Conservation (phyloP, 257 asterid genomes). For the Nemophila menziesii region DNA sequence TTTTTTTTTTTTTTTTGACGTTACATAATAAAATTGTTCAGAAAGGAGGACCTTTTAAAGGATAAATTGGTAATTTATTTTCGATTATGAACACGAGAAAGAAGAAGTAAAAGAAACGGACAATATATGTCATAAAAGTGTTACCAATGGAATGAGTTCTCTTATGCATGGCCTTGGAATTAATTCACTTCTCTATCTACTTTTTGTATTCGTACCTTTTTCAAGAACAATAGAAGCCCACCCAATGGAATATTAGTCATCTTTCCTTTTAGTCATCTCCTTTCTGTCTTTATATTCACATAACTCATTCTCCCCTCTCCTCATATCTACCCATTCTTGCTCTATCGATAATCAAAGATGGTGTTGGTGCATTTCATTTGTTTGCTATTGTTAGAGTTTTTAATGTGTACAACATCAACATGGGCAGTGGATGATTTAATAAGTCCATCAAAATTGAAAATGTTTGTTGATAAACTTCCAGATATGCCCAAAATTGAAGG, state of each 20-base stretch:
- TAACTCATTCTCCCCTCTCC: neutral
- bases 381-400: conserved; percentile 7
- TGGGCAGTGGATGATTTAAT: conserved; percentile 27
- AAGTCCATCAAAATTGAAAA: conserved; percentile 34
- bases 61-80: too few relatives aligned
- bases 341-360: conserved; percentile 3
- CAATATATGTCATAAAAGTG: conserved; percentile 3
- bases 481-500: conserved; percentile 69
- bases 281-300: neutral
- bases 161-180: conserved; percentile 9
- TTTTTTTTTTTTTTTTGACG: too few relatives aligned
- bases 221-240: conserved; percentile 19
- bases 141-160: neutral
- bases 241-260: conserved; percentile 1
- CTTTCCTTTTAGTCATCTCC: conserved; percentile 16
- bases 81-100: neutral
- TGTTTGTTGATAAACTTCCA: conserved; percentile 61
- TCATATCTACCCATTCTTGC: neutral
- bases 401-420: conserved; percentile 18
- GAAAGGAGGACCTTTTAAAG: too few relatives aligned
- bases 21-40: too few relatives aligned
- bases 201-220: neutral
- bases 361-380: conserved; percentile 6
- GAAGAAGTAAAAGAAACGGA: neutral
- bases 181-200: too few relatives aligned